phyloP scores from a whole-genome alignment of 2,329 filamentous ascomycete genomes.

The Aspergillus sp. region DNA sequence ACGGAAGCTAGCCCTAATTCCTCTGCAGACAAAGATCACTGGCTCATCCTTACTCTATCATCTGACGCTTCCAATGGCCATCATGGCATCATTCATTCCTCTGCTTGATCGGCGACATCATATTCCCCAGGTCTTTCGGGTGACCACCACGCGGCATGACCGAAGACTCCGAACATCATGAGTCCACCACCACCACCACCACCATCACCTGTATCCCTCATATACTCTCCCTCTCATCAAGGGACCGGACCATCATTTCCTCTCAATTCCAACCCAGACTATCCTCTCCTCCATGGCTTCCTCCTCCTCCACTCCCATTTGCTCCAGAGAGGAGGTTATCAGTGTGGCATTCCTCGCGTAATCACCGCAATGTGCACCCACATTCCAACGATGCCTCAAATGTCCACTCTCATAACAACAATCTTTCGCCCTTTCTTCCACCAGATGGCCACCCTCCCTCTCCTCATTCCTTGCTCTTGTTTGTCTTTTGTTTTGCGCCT shows the following conservation, averaged over 20 bases:
- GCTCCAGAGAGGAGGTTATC: constrained; percentile 14
- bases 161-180: too few species aligned
- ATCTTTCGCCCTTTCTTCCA: constrained; percentile 2
- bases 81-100: constrained; percentile 1
- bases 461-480: constrained; percentile 9
- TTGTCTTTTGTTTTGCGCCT: constrained; percentile 6
- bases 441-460: constrained; percentile 9
- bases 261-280: not conserved
- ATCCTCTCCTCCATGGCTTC: not conserved
- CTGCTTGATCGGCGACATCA: too few species aligned
- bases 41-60: not conserved
- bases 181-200: too few species aligned
- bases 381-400: constrained; percentile 25
- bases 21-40: not conserved
- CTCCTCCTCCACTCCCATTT: not conserved
- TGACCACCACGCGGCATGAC: too few species aligned
- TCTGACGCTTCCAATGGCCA: not conserved
- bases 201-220: too few species aligned
- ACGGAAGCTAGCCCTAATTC: too few species aligned
- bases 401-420: constrained; percentile 31
- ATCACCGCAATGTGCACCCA: constrained; percentile 24
- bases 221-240: too few species aligned
- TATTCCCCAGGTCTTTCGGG: too few species aligned
- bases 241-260: not conserved
- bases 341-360: constrained; percentile 30